A percentile compares a stretch with the other conserved stretches of the same genome.
Evolutionary conservation across 345 rosid genomes (phyloP).

Genomic region (Camelina sativa): DNA sequence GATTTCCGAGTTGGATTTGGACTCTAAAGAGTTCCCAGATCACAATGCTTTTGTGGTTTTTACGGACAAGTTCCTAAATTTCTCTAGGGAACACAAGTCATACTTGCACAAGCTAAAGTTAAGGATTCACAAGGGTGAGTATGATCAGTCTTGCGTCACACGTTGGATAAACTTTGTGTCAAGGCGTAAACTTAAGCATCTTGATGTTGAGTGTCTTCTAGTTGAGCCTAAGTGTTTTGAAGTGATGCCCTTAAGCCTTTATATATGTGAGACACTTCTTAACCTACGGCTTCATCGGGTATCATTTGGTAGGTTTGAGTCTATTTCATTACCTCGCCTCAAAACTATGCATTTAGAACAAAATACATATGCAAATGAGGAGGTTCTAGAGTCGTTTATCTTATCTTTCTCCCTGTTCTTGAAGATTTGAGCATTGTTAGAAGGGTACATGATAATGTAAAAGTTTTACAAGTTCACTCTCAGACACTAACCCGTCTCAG

Average conservation of each 20-base stretch:
- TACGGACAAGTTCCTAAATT: neutral
- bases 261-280: neutral
- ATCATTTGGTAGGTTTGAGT: neutral
- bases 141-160: neutral
- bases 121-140: neutral
- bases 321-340: neutral
- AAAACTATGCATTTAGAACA: neutral
- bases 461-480: conserved; percentile 6
- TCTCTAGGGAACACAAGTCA: neutral
- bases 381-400: conserved; percentile 2
- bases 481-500: conserved; percentile 9
- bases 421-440: conserved; percentile 26
- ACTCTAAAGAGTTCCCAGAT: neutral
- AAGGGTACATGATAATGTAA: neutral
- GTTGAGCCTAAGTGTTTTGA: too few species aligned
- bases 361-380: neutral
- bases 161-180: neutral
- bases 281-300: neutral
- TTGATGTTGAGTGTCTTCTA: neutral
- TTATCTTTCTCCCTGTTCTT: conserved; percentile 1
- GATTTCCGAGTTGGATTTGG: neutral
- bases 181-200: neutral
- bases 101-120: neutral
- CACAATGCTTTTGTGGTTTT: neutral
- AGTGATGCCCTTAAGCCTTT: neutral